Base-by-base conservation (phyloP, 768 basidiomycete genomes). In the Rhodosporidiobolus odoratus region DNA sequence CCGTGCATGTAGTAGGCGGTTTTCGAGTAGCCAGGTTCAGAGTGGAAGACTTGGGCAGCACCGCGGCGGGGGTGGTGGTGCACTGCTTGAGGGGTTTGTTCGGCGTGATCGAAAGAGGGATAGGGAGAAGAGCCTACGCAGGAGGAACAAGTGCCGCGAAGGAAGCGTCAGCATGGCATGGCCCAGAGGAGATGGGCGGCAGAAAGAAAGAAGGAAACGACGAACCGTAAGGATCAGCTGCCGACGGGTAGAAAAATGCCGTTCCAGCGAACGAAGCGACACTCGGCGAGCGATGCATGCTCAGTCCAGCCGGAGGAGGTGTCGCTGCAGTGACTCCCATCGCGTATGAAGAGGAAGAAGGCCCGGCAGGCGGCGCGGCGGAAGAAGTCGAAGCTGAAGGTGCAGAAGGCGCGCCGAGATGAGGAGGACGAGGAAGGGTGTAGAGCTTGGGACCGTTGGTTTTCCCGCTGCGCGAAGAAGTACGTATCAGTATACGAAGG, bases 371-470 rank as follows among this genome's bases (percentile, higher is more conserved):
- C n/a, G n/a, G n/a, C n/a, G n/a, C n/a, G n/a, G 62, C 35, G 40
- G 68, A 34, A 16, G 25, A 15, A 19, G 48, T 2, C 4, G 58
- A 16, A 1, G 19, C 4, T 34, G 59, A 27, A 32, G 45, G 6
- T 23, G 48, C 48, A 12, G 48, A 19, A 35, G 30, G 4, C 32
- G 12, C 23, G 54, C 9, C 54, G 37, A 66, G 53, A n/a, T 71
- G 69, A 4, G 69, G 64, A 25, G 69, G 69, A 12, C 63, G 64
- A 13, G 65, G 69, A 1, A 69, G 58, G 30, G 68, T 54, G 53
- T 58, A 69, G 50, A 53, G 30, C 27, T 52, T 19, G 40, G 62
- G 52, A 23, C 30, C 21, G n/a, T 16, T 50, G 35, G 8, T 32
- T 25, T 5, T 27, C 32, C n/a, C n/a, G n/a, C n/a, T n/a, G n/a